A percentile compares a stretch with the other conserved stretches of the same genome.
phyloP scores from a whole-genome alignment of 2,329 filamentous ascomycete species.

The Talaromyces marneffei region DNA sequence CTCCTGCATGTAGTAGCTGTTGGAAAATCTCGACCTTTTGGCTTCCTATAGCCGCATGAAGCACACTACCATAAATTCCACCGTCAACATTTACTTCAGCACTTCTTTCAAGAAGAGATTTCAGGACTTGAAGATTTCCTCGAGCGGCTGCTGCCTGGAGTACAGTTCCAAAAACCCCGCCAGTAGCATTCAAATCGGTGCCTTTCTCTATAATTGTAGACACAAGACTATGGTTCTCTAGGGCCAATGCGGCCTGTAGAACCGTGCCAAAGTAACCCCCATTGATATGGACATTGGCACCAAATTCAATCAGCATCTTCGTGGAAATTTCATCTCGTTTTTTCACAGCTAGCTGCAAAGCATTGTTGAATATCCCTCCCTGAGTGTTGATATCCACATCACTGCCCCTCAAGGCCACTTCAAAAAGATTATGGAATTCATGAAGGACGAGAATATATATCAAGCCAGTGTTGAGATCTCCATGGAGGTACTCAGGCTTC shows the following conservation, averaged over 20 bases:
- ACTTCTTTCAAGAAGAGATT: neutral
- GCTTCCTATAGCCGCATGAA: neutral
- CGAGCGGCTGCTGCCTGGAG: neutral
- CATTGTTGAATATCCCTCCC: neutral
- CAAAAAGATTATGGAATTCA: neutral
- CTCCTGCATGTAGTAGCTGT: neutral
- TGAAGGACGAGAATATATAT: neutral
- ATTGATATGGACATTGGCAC: neutral
- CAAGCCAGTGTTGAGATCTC: neutral
- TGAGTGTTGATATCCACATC: neutral
- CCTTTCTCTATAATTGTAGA: neutral
- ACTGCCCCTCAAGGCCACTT: neutral
- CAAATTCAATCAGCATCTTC: neutral
- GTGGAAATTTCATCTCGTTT: neutral
- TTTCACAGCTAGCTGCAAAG: neutral
- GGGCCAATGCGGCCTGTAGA: neutral
- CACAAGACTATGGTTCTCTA: neutral
- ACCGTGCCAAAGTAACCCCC: neutral
- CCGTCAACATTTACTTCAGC: neutral
- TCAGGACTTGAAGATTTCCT: neutral
- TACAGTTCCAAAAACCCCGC: neutral
- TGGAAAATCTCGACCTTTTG: neutral
- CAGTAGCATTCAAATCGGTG: neutral
- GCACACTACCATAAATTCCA: slow-evolving; percentile 18
- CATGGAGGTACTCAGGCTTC: neutral